Base-by-base conservation (phyloP, 768 basidiomycete genomes). In the Tulasnella sp. region DNA sequence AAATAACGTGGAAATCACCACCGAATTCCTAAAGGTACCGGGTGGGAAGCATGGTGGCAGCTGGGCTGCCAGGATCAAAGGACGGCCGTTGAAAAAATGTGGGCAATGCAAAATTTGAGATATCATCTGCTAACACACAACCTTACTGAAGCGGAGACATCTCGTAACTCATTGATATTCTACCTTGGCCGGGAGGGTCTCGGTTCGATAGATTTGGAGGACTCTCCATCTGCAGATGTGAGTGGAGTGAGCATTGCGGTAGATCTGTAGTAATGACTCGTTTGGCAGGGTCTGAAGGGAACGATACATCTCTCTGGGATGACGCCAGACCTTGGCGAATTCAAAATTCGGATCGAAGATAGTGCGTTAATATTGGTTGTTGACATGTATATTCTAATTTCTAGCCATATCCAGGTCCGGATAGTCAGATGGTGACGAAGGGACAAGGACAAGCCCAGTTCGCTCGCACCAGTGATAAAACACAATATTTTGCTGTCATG, bases 161-260 rank as follows among this genome's bases (percentile, higher is more conserved):
- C 81, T 19, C 72, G 78, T 20, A 74, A 81, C 27, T 88, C 90
- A 1, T 69, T 83, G 1, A 74, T 96, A 45, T 93, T 89, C 62
- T 93, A 96, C 60, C 67, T 83, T 56, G 90, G 89, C 0, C 65
- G 92, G 27, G 90, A 96, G 59, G 92, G 91, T 0, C 67, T 91
- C 1, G 91, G 93, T 12, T 78, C 74, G 2, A 54, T 96, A 22
- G 78, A 84, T 53, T 73, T 95, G 72, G 81, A 84, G 44, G 83
- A 78, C 0, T 79, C 81, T 28, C 79, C 81, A 59, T 69, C 81
- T 44, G 77, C 84, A 55, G 75, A 83, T 63, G 88, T 89, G 57
- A 20, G 75, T 64, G 34, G 20, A 13, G 28, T 32, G 32, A 27
- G n/a, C 2, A 29, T 24, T n/a, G 15, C 27, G 20, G 12, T 8